These are phyloP conservation scores for Phyllosticta citriasiana DNA, from an alignment of 2,329 filamentous ascomycete genomes.

Conservation along the genomic window DNA sequence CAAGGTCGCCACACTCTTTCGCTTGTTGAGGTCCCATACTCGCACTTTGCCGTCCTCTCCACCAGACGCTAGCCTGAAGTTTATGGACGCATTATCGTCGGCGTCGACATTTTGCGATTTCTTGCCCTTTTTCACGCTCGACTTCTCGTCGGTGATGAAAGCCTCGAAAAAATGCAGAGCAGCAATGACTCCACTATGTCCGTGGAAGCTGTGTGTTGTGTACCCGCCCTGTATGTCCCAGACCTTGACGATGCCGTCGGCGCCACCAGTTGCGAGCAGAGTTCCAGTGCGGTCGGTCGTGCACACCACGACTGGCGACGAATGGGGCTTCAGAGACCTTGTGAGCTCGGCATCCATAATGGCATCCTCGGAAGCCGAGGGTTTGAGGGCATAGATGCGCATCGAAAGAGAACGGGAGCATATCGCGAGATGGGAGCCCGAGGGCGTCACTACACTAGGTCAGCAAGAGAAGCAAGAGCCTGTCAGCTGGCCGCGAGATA, in stretches of 20 bases:
- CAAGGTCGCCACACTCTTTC: slow-evolving; percentile 63
- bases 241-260: slow-evolving; percentile 88
- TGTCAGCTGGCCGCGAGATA: neutral
- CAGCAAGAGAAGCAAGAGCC: slow-evolving; percentile 13
- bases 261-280: slow-evolving; percentile 81
- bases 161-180: slow-evolving; percentile 86
- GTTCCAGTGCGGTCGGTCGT: slow-evolving; percentile 81
- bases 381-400: slow-evolving; percentile 72
- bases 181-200: slow-evolving; percentile 83
- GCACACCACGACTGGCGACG: slow-evolving; percentile 78
- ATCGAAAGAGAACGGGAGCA: slow-evolving; percentile 95
- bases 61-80: slow-evolving; percentile 78
- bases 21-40: slow-evolving; percentile 84
- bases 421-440: slow-evolving; percentile 75
- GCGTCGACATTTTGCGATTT: slow-evolving; percentile 34
- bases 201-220: slow-evolving; percentile 89
- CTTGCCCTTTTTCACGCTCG: slow-evolving; percentile 19
- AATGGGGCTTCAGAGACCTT: slow-evolving; percentile 79
- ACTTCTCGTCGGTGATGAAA: slow-evolving; percentile 30
- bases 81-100: slow-evolving; percentile 38
- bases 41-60: slow-evolving; percentile 89
- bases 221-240: slow-evolving; percentile 91
- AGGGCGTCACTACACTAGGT: slow-evolving; percentile 61
- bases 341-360: slow-evolving; percentile 57
- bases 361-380: slow-evolving; percentile 44